Evolutionary conservation across 305 asterid species (phyloP).

Genomic region (Fraxinus angustifolia): DNA sequence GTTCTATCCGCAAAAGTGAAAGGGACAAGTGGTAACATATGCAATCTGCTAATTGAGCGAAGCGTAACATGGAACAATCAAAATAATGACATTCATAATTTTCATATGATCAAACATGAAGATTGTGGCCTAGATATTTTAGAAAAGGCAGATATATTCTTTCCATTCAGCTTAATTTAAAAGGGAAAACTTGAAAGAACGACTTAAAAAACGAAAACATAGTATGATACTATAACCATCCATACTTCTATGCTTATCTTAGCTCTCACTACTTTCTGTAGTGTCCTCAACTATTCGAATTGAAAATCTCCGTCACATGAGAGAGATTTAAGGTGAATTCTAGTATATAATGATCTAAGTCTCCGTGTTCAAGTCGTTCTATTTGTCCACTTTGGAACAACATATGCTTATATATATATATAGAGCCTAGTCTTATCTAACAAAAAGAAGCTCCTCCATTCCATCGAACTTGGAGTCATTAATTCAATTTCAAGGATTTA

Average conservation of each 20-base stretch:
- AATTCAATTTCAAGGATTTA: background rate
- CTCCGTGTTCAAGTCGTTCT: background rate
- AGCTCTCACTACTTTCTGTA: too few relatives aligned
- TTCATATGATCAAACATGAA: background rate
- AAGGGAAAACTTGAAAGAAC: background rate
- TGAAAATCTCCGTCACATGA: background rate
- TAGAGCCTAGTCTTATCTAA: background rate
- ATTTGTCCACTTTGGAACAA: too few relatives aligned
- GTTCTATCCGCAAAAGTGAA: background rate
- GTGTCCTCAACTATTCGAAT: background rate
- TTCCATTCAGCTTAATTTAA: background rate
- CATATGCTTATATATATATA: too few relatives aligned
- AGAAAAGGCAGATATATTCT: background rate
- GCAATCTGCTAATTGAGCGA: background rate
- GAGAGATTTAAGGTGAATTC: background rate
- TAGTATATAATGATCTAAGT: too few relatives aligned
- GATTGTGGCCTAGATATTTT: background rate
- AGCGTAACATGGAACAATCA: background rate
- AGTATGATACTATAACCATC: background rate
- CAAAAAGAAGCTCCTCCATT: background rate
- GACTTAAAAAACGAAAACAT: background rate
- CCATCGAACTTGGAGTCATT: background rate
- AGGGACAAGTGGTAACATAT: background rate
- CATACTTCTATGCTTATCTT: background rate
- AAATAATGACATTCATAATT: background rate